Evolutionary conservation across 164 flowering plant species (phyloP), one percentile per base, ranked within the genome.

Genomic region (Vitis amurensis): DNA sequence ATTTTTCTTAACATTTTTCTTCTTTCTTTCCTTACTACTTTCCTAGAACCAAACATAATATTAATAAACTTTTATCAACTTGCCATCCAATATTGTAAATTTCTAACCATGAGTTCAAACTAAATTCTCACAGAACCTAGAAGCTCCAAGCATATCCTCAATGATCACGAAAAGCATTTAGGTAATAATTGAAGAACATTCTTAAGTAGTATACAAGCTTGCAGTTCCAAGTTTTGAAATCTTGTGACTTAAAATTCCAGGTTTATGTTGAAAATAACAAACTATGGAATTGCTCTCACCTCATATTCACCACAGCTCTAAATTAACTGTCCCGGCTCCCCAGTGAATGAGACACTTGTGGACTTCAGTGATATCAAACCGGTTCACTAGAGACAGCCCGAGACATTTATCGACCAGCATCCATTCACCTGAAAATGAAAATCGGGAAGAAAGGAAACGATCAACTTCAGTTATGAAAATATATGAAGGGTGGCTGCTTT

Each of bases 251-350:
- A 31, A 23, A 2, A 31, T 60, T 60, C n/a, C 62, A 27, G 8
- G 63, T 30, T 14, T 29, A 61, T 61, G 11, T 37, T 8, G 15
- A 61, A 17, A 10, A 68, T 17, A 53, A 68, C 4, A 6, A 61
- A 48, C 67, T 77, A 87, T 10, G 11, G 11, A 62, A 85, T 50
- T 30, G 55, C 50, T 69, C 57, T 82, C 71, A 91, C 97, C 84
- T 94, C 91, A 52, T 92, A 90, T 50, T 80, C 77, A 63, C 94
- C 91, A 94, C 29, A 94, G 87, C 87, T 91, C 99, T 81, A 94
- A 44, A 72, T 90, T 92, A 10, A 91, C 89, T 1, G 93, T 92
- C 13, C 96, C 96, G 2, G 91, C 77, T 29, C 94, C 97, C 99
- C 99, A 94, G 52, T 91, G 85, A 59, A 94, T 71, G 27, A 82